Evolutionary conservation across 2,329 filamentous ascomycete species (phyloP).

Genomic region (Incumbomyces delicatus): DNA sequence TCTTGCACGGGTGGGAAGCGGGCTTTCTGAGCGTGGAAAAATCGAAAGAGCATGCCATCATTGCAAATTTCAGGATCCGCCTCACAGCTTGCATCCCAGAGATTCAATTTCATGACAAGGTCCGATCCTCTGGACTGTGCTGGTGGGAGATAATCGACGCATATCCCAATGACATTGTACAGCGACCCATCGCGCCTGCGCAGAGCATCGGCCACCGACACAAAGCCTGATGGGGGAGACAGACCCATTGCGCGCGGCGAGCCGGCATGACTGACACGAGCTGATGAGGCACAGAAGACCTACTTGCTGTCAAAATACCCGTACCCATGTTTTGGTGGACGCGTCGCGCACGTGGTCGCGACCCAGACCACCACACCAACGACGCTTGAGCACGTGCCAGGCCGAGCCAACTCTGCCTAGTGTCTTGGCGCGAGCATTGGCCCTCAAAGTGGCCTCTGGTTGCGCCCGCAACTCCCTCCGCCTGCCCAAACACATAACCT

Average conservation of each 20-base stretch:
- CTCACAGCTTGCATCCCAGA: conserved; percentile 47
- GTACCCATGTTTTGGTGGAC: too few species aligned
- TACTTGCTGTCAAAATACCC: too few species aligned
- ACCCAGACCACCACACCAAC: too few species aligned
- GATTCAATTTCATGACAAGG: conserved; percentile 50
- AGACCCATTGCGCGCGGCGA: conserved; percentile 15
- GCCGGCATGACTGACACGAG: too few species aligned
- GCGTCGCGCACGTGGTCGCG: too few species aligned
- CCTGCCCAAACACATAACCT: conserved; percentile 4
- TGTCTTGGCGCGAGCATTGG: not conserved
- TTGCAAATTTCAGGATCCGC: conserved; percentile 33
- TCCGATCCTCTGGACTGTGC: conserved; percentile 44
- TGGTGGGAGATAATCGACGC: conserved; percentile 54
- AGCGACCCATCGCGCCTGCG: not conserved
- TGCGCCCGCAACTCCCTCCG: conserved; percentile 7
- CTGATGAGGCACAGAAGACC: too few species aligned
- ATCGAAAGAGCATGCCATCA: conserved; percentile 41
- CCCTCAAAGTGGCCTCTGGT: not conserved
- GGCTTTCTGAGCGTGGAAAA: conserved; percentile 46
- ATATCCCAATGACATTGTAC: conserved; percentile 54
- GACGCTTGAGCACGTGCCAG: conserved; percentile 1
- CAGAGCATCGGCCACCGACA: conserved; percentile 10
- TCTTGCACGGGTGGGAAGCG: conserved; percentile 36
- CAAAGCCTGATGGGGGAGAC: conserved; percentile 33
- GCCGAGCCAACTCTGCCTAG: not conserved